Base-by-base conservation (phyloP, 805 yeast genomes). In the Zygotorulaspora chibaensis region DNA sequence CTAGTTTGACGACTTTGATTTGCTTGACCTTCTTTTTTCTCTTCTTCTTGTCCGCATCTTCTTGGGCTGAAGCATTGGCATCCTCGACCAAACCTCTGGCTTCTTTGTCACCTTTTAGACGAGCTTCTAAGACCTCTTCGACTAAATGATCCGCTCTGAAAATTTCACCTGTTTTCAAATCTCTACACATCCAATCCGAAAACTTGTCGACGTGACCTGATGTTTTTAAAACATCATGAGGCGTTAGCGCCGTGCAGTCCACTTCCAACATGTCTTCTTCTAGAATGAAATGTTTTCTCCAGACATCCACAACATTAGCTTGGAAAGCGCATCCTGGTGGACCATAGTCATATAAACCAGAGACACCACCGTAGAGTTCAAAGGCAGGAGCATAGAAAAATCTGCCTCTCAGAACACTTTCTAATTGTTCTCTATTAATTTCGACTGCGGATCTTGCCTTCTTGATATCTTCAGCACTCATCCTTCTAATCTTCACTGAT, bases 311-410 rank as follows among this genome's bases (percentile, higher is more conserved):
- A 52, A 93, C 77, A 68, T 93, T 91, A 61, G 97, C 96, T 75
- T 91, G 98, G 71, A 93, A 80, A 10, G 98, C 95, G 74, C 98
- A 91, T 52, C 99, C 99, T 67, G 99, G 97, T 53, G 99, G 99
- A 73, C 99, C 99, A 66, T 90, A 93, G 68, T 93, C 99, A 68
- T 87, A 93, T 48, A 93, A 76, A 55, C 99, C 99, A 40, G 96
- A 87, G 38, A 93, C 98, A 68, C 99, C 99, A 57, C 99, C 99
- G 68, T 93, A 93, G 53, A 91, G 80, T 66, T 93, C 99, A 62
- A 93, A 93, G 29, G 98, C 83, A 54, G 99, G 99, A 13, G 98
- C 96, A 67, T 80, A 95, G 72, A 93, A 93, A 75, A 93, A 93
- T 66, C 99, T 81, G 69, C 97, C 84, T 70, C 91, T 93, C 60